phyloP scores from a whole-genome alignment of 345 rosid species.

The Populus deltoides region DNA sequence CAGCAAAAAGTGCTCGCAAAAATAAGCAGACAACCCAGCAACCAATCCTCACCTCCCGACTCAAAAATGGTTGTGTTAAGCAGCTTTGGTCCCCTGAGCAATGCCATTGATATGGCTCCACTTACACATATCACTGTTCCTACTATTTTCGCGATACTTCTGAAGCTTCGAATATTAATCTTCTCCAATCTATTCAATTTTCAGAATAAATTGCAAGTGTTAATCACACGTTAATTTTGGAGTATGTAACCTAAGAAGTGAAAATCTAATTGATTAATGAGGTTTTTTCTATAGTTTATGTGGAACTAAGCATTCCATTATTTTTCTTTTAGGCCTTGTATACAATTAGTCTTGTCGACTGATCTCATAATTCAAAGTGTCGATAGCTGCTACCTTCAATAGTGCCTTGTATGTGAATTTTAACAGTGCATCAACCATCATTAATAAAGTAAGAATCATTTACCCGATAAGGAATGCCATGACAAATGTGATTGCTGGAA shows the following conservation, averaged over 20 bases:
- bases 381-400: no score
- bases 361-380: no score
- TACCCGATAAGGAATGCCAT: slow-evolving; percentile 38
- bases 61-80: slow-evolving; percentile 37
- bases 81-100: slow-evolving; percentile 70
- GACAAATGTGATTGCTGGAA: slow-evolving; percentile 45
- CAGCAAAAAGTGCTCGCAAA: slow-evolving; percentile 62
- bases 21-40: slow-evolving; percentile 58
- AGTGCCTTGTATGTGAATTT: no score
- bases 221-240: neutral
- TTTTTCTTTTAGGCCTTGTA: no score
- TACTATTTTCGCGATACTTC: slow-evolving; percentile 58
- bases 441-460: neutral
- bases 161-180: slow-evolving; percentile 41
- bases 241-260: neutral
- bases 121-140: slow-evolving; percentile 61
- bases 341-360: no score
- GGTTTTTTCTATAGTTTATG: neutral
- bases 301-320: no score
- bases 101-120: slow-evolving; percentile 65
- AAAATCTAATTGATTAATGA: neutral
- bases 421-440: no score
- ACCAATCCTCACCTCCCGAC: slow-evolving; percentile 36
- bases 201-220: neutral
- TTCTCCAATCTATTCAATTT: slow-evolving; percentile 53